Conservation (phyloP, 2,329 filamentous ascomycete species). For the Pseudocercospora eumusae region DNA sequence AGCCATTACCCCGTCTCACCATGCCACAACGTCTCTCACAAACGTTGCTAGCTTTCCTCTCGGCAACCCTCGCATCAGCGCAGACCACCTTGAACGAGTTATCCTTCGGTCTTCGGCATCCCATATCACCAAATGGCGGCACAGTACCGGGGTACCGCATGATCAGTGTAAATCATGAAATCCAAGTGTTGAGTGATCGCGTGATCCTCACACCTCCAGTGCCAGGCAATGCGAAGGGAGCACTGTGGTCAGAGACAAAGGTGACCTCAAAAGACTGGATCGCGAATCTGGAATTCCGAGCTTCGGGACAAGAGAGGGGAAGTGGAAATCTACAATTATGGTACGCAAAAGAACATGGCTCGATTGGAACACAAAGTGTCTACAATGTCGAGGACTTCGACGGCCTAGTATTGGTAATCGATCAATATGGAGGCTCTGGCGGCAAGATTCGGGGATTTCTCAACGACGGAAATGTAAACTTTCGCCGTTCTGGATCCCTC, state of each 20-base stretch:
- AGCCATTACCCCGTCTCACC: conserved; percentile 3
- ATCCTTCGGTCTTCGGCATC: conserved; percentile 73
- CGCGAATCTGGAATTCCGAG: conserved; percentile 83
- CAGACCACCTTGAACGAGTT: conserved; percentile 43
- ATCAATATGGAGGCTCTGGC: conserved; percentile 74
- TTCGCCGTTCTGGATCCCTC: conserved; percentile 71
- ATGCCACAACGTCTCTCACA: conserved; percentile 13
- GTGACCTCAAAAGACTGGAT: conserved; percentile 66
- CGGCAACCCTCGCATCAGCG: conserved; percentile 31
- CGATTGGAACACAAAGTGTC: conserved; percentile 71
- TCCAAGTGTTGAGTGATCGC: conserved; percentile 77
- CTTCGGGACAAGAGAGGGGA: conserved; percentile 78
- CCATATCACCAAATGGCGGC: conserved; percentile 64
- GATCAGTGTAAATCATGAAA: conserved; percentile 57
- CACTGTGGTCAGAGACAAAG: conserved; percentile 72
- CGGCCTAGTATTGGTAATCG: conserved; percentile 82
- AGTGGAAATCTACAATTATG: conserved; percentile 92
- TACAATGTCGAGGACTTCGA: conserved; percentile 86
- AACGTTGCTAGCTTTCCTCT: conserved; percentile 25
- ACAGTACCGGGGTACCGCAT: conserved; percentile 59
- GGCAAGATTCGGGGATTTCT: conserved; percentile 89
- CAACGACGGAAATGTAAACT: conserved; percentile 85
- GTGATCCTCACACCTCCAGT: conserved; percentile 86
- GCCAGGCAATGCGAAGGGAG: conserved; percentile 81
- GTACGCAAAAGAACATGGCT: conserved; percentile 69